phyloP scores from a whole-genome alignment of 768 basidiomycete genomes.

The Pulveroboletus sp. region DNA sequence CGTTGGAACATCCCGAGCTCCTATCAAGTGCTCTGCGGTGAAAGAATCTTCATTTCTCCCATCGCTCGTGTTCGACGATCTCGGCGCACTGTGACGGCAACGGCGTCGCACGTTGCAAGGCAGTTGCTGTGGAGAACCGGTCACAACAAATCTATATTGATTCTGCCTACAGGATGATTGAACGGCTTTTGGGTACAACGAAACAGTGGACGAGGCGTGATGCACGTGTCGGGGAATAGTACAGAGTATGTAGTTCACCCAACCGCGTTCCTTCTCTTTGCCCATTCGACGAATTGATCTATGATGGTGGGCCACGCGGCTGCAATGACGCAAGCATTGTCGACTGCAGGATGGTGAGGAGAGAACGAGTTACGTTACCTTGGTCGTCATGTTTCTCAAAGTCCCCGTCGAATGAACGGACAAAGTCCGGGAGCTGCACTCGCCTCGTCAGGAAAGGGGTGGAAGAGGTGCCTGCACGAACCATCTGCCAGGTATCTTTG shows the following conservation, averaged over 20 bases:
- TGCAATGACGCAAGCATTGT: conserved; percentile 24
- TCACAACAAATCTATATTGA: conserved; percentile 1
- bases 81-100: conserved; percentile 2
- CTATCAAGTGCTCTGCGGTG: conserved; percentile 20
- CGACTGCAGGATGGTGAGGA: not conserved
- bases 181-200: not conserved
- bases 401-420: conserved; percentile 65
- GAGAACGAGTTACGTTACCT: conserved; percentile 40
- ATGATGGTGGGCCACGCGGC: conserved; percentile 86
- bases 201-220: conserved; percentile 1
- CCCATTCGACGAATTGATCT: conserved; percentile 77
- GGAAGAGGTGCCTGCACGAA: conserved; percentile 30
- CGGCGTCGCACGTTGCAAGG: not conserved
- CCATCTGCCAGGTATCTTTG: conserved; percentile 89
- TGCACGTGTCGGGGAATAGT: not conserved
- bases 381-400: conserved; percentile 74
- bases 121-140: not conserved
- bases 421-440: conserved; percentile 70
- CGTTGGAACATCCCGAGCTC: conserved; percentile 20
- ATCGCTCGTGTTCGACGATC: conserved; percentile 21
- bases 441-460: conserved; percentile 3
- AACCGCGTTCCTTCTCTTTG: conserved; percentile 34
- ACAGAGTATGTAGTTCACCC: conserved; percentile 2
- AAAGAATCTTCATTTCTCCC: conserved; percentile 31
- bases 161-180: conserved; percentile 1